Conservation (phyloP, 2,329 filamentous ascomycete genomes). For the Penicillium glabrum region DNA sequence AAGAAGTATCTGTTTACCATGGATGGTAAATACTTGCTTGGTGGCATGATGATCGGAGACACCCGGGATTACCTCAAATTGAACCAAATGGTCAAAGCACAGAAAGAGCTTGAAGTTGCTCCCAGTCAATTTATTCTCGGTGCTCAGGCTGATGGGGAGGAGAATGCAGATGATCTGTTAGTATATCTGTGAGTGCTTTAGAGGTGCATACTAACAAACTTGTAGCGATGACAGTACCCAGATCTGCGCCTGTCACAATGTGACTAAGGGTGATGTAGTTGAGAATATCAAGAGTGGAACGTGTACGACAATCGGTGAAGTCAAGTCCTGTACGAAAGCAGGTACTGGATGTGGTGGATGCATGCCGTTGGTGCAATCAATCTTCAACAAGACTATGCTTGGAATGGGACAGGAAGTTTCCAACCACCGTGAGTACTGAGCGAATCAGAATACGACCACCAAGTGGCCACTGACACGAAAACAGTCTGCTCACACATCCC, state of each 20-base stretch:
- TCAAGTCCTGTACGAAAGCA: conserved; percentile 89
- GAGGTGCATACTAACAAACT: conserved; percentile 12
- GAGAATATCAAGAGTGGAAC: conserved; percentile 71
- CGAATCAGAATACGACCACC: too few relatives aligned
- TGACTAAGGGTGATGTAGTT: conserved; percentile 78
- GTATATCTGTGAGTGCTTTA: conserved; percentile 16
- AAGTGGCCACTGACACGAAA: background rate
- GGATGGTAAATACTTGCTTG: conserved; percentile 85
- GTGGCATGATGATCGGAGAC: conserved; percentile 98
- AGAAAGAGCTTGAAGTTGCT: conserved; percentile 74
- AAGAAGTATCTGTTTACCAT: conserved; percentile 91
- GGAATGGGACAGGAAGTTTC: conserved; percentile 83
- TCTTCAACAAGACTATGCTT: conserved; percentile 86
- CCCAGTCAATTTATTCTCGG: conserved; percentile 84
- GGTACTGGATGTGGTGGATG: conserved; percentile 90
- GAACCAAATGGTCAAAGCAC: conserved; percentile 80
- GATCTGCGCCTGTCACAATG: conserved; percentile 91
- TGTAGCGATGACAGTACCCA: conserved; percentile 73
- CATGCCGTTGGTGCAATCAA: conserved; percentile 81
- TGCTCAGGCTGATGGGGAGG: conserved; percentile 70
- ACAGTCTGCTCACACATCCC: conserved; percentile 76
- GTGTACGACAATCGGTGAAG: conserved; percentile 76
- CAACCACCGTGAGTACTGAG: conserved; percentile 58
- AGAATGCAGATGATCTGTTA: conserved; percentile 70
- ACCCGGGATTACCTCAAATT: conserved; percentile 88